A percentile compares a stretch with the other conserved stretches of the same genome.
Conservation (phyloP, 2,329 filamentous ascomycete species). For the Fusarium sp. region DNA sequence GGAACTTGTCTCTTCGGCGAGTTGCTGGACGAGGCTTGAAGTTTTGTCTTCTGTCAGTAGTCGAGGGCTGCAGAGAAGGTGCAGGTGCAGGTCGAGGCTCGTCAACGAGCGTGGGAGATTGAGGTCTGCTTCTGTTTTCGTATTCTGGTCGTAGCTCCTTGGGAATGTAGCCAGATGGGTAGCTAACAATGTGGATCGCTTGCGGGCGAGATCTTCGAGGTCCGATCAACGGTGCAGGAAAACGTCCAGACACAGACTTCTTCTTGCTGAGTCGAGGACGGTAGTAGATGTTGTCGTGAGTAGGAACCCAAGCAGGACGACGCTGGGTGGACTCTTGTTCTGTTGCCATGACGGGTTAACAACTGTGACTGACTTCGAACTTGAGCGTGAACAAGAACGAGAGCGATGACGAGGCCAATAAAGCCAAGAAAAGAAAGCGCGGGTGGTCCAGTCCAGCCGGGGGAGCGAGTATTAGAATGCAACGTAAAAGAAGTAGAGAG, state of each 20-base stretch:
- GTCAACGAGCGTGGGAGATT: conserved; percentile 23
- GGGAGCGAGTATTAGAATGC: conserved; percentile 26
- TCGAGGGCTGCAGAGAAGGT: conserved; percentile 39
- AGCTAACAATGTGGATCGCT: conserved; percentile 58
- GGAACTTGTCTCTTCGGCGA: conserved; percentile 33
- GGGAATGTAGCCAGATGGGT: conserved; percentile 58
- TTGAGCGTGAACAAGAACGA: not conserved
- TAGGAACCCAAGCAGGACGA: conserved; percentile 44
- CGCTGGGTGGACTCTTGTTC: conserved; percentile 34
- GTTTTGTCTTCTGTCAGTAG: conserved; percentile 43
- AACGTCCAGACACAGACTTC: conserved; percentile 36
- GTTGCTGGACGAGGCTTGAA: conserved; percentile 17
- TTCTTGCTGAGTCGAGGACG: conserved; percentile 45
- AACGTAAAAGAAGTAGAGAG: conserved; percentile 12
- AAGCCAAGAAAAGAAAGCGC: conserved; percentile 32
- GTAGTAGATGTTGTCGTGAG: conserved; percentile 46
- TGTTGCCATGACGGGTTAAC: conserved; percentile 45
- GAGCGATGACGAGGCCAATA: conserved; percentile 40
- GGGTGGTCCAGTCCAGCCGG: conserved; percentile 42
- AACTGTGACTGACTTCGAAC: conserved; percentile 15
- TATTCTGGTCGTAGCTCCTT: conserved; percentile 54
- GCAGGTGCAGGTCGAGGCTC: conserved; percentile 24
- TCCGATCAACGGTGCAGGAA: conserved; percentile 55
- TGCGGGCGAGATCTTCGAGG: conserved; percentile 55
- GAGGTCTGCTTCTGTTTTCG: conserved; percentile 28